phyloP scores from a whole-genome alignment of 2,329 filamentous ascomycete species.

The Fusarium bulbicola region DNA sequence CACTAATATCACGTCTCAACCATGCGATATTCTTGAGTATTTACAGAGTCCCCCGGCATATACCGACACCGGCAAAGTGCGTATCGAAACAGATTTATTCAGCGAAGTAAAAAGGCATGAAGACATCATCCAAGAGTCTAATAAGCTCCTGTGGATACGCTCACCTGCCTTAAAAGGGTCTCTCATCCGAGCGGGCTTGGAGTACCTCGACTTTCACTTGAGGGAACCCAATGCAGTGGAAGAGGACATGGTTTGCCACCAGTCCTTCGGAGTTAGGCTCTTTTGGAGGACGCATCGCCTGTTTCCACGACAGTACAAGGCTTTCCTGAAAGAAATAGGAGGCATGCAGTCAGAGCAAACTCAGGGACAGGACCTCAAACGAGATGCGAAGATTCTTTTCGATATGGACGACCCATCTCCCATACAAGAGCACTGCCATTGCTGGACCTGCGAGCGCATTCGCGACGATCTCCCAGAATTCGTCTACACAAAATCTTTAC shows the following conservation, averaged over 20 bases:
- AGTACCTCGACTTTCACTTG: slow-evolving; percentile 15
- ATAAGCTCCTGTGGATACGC: slow-evolving; percentile 19
- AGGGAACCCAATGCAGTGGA: background rate
- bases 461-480: slow-evolving; percentile 17
- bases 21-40: slow-evolving; percentile 20
- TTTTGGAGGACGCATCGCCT: slow-evolving; percentile 20
- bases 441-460: slow-evolving; percentile 28
- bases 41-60: slow-evolving; percentile 21
- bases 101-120: slow-evolving; percentile 13
- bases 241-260: background rate
- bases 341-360: background rate
- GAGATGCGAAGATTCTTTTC: background rate
- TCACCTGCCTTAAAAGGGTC: slow-evolving; percentile 14
- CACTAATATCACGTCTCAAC: slow-evolving; percentile 13
- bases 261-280: slow-evolving; percentile 7
- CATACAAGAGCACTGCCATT: background rate
- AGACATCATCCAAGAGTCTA: slow-evolving; percentile 2
- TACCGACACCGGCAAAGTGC: background rate
- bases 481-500: background rate
- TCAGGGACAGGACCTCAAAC: background rate
- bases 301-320: slow-evolving; percentile 9
- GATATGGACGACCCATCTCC: background rate
- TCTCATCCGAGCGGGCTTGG: background rate
- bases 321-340: background rate
- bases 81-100: slow-evolving; percentile 9